Base-by-base conservation (phyloP, 192 early-diverging fungal species). In the Linderina pennispora region DNA sequence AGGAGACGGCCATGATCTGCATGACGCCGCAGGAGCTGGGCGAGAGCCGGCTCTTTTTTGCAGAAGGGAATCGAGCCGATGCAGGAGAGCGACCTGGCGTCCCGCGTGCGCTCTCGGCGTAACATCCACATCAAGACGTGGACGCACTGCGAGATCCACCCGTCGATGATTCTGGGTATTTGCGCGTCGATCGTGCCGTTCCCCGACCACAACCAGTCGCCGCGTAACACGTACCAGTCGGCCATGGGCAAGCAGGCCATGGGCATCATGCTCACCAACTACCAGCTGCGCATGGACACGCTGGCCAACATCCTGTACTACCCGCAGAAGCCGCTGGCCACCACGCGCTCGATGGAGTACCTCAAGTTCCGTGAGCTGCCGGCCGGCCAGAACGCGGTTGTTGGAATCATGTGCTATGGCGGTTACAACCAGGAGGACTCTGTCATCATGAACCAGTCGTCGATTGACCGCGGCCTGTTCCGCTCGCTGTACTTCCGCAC, bases 231-330 rank as follows among this genome's bases (percentile, higher is more conserved):
- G 6, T 99, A 99, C 65, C 96, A 99, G 77, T 97, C 94, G 34
- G 96, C 96, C 38, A 99, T 99, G 96, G 96, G 96, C 69, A 99
- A 99, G 76, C 97, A 99, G 76, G 97, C 97, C 35, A 99, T 99
- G 91, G 97, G 97, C 25, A 86, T 96, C 26, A 94, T 89, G 72
- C 77, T 93, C 21, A 98, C 97, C 36, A 97, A 93, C 73, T 95
- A 86, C 81, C 89, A 94, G 64, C 65, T 85, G 39, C 86, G 97
- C 49, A 96, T 98, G 91, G 97, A 99, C 68, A 97, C 94, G n/a
- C 84, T 97, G 60, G 84, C 89, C 49, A 99, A 99, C 63, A 92
- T 99, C 45, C 74, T 99, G 24, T 96, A 97, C 70, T 99, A 99
- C 49, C 97, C 97, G 11, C 97, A 99, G 75, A 95, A 97, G 71